Conservation (phyloP, 169 alveolate species). For the Eimeria necatrix region DNA sequence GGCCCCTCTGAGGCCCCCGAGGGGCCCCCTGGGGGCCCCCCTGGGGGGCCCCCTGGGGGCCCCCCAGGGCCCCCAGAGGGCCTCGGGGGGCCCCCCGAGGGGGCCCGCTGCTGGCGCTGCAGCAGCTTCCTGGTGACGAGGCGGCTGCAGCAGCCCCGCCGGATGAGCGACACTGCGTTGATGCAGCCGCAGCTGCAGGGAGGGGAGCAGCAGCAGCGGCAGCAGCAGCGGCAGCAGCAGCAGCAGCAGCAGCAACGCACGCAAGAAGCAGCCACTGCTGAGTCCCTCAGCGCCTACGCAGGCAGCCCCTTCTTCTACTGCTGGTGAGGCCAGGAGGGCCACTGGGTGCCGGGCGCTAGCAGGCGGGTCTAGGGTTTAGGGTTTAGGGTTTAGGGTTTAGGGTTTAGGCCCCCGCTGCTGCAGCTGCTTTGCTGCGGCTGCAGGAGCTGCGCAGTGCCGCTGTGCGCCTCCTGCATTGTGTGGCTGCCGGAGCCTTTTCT, state of each 20-base stretch:
- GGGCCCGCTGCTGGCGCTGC: constrained; percentile 13
- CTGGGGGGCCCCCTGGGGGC: too few relatives aligned
- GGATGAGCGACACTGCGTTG: constrained; percentile 9
- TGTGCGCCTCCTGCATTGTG: neutral
- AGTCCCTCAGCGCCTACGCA: neutral
- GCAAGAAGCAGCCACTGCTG: neutral
- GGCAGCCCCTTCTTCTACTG: too few relatives aligned
- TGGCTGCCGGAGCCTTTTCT: constrained; percentile 19
- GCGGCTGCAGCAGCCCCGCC: constrained; percentile 5
- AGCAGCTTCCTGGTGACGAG: neutral
- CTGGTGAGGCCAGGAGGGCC: too few relatives aligned
- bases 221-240: neutral
- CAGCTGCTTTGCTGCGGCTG: neutral
- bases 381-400: constrained; percentile 23
- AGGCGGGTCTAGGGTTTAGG: too few relatives aligned
- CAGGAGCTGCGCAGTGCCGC: constrained; percentile 40
- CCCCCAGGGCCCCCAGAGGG: too few relatives aligned
- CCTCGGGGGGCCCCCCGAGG: neutral
- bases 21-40: too few relatives aligned
- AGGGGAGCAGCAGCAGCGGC: constrained; percentile 15
- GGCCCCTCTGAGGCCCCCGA: neutral
- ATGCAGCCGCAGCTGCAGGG: too few relatives aligned
- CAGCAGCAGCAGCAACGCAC: neutral
- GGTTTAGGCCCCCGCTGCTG: neutral
- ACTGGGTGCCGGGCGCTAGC: too few relatives aligned